These are phyloP conservation scores for Brassica rapa DNA, from an alignment of 345 rosid genomes.

Conservation along the genomic window DNA sequence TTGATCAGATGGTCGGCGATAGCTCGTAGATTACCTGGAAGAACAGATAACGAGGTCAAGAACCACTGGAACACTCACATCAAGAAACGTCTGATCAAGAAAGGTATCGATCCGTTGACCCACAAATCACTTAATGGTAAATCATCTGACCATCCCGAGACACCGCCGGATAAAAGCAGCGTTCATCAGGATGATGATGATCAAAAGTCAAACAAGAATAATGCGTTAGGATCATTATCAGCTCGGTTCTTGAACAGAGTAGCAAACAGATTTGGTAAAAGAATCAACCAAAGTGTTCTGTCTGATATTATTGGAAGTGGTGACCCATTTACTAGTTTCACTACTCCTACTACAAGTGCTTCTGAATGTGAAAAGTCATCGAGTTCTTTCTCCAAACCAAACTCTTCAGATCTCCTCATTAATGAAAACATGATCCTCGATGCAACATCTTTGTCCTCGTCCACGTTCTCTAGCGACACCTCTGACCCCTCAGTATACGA, in stretches of 20 bases:
- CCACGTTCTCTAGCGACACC: constrained; percentile 13
- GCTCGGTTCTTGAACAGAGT: constrained; percentile 39
- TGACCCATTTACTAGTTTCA: constrained; percentile 18
- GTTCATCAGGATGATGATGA: constrained; percentile 8
- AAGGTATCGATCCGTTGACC: constrained; percentile 52
- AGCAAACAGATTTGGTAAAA: constrained; percentile 37
- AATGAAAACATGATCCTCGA: constrained; percentile 2
- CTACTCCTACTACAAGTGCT: constrained; percentile 15
- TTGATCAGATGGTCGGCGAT: constrained; percentile 61
- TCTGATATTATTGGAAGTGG: constrained; percentile 36
- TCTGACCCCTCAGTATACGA: constrained; percentile 1
- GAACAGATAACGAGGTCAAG: constrained; percentile 64
- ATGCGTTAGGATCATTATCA: constrained; percentile 21
- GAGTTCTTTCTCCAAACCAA: constrained; percentile 25
- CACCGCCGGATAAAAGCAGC: constrained; percentile 1
- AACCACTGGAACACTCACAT: constrained; percentile 64
- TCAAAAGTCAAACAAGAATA: background rate
- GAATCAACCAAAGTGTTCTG: constrained; percentile 32
- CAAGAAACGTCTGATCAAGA: constrained; percentile 46
- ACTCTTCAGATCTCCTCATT: constrained; percentile 1
- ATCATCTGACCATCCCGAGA: constrained; percentile 22
- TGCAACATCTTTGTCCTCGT: constrained; percentile 29
- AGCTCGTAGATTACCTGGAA: constrained; percentile 50
- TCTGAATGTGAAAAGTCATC: constrained; percentile 25
- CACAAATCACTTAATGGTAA: constrained; percentile 43